These are phyloP conservation scores for Mortierella sp. DNA, from an alignment of 371 early-diverging fungal species.

Conservation along the genomic window DNA sequence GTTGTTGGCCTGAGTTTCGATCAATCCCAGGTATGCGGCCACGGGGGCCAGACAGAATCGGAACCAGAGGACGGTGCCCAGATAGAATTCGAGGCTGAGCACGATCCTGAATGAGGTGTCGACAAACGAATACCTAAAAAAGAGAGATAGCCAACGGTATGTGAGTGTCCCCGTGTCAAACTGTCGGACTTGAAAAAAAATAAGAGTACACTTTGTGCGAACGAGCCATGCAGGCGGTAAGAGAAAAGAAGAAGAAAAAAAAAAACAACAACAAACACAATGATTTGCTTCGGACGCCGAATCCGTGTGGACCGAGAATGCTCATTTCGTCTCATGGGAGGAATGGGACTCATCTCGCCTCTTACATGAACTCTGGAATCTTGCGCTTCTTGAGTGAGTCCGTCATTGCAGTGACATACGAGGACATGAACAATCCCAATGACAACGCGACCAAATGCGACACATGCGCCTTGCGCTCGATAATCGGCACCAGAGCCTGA, in stretches of 20 bases:
- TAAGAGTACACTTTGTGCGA: not conserved
- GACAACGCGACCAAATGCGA: slow-evolving; percentile 43
- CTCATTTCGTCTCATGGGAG: not conserved
- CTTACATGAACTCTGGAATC: slow-evolving; percentile 48
- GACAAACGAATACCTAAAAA: slow-evolving; percentile 39
- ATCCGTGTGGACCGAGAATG: not conserved
- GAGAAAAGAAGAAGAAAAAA: not conserved
- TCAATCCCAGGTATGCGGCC: slow-evolving; percentile 30
- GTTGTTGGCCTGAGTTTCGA: slow-evolving; percentile 17
- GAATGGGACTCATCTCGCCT: not conserved
- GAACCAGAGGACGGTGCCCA: slow-evolving; percentile 52
- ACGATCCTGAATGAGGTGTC: slow-evolving; percentile 51
- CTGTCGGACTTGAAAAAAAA: not conserved
- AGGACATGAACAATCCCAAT: slow-evolving; percentile 51
- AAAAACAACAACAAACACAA: not conserved
- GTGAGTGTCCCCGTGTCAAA: not conserved
- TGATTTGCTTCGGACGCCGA: not conserved
- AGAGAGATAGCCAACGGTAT: not conserved
- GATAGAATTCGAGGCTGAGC: slow-evolving; percentile 45
- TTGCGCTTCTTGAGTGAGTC: slow-evolving; percentile 46
- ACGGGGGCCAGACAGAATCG: slow-evolving; percentile 46
- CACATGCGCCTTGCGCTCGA: slow-evolving; percentile 42
- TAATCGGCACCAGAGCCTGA: slow-evolving; percentile 29
- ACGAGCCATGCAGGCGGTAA: not conserved
- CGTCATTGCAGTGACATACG: slow-evolving; percentile 45